Evolutionary conservation across 164 flowering plant genomes (phyloP), one percentile per base, ranked within the genome.

Genomic region (Saururus chinensis): DNA sequence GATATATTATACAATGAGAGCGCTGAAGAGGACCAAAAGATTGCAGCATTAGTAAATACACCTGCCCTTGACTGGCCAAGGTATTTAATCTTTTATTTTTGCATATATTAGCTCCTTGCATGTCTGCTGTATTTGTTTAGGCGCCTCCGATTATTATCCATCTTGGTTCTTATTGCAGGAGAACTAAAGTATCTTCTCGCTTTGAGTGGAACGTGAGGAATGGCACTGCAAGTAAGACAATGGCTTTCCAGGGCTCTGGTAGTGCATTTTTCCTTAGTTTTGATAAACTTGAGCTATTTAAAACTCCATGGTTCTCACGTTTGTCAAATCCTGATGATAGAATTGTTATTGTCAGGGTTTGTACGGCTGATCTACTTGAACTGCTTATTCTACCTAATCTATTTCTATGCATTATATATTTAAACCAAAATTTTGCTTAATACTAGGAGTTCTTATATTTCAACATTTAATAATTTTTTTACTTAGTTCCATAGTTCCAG

Each of bases 211-310:
- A 92, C 49, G 87, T 78, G 79, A 90, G 89, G 63, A 85, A 95
- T 76, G 96, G 88, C n/a, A n/a, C n/a, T n/a, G n/a, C n/a, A n/a
- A n/a, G n/a, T n/a, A n/a, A n/a, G n/a, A n/a, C n/a, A n/a, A n/a
- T n/a, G 80, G 84, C 86, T 26, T 88, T 84, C 20, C 88, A 92
- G 63, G 96, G 96, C 63, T 87, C 80, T 77, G 95, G 98, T 85
- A 63, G 74, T 70, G 2, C 37, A 30, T 30, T 30, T 6, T 30
- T n/a, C n/a, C n/a, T n/a, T n/a, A n/a, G n/a, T n/a, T n/a, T n/a
- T n/a, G n/a, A n/a, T n/a, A n/a, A n/a, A n/a, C n/a, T n/a, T n/a
- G n/a, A n/a, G n/a, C n/a, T n/a, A n/a, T n/a, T n/a, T n/a, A n/a
- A n/a, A n/a, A n/a, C n/a, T n/a, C n/a, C n/a, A n/a, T n/a, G n/a